Percentiles rank a stretch among this genome's conserved stretches.
These are phyloP conservation scores for Kalmusia sp. DNA, from an alignment of 2,329 filamentous ascomycete species.

Conservation along the genomic window DNA sequence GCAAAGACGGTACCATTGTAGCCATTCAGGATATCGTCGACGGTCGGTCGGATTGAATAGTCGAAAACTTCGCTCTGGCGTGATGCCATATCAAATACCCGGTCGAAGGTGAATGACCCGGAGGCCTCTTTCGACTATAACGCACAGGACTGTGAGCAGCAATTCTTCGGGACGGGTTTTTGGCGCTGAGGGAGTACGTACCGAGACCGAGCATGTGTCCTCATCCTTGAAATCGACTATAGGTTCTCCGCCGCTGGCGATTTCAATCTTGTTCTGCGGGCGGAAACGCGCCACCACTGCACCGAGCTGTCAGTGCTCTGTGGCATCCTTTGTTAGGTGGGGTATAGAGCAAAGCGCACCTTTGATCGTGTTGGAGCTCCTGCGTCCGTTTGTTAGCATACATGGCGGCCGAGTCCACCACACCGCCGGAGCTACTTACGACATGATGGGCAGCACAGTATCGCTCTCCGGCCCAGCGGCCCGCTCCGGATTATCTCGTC, in stretches of 20 bases:
- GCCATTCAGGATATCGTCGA: conserved; percentile 97
- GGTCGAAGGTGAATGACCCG: conserved; percentile 90
- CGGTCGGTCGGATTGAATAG: conserved; percentile 93
- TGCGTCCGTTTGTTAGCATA: conserved; percentile 52
- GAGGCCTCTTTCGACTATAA: conserved; percentile 79
- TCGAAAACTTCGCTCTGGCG: conserved; percentile 95
- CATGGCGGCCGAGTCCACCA: conserved; percentile 11
- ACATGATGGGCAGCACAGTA: conserved; percentile 42
- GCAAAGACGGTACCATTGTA: conserved; percentile 99
- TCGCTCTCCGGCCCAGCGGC: conserved; percentile 45
- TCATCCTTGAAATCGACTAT: conserved; percentile 89
- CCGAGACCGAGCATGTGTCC: conserved; percentile 86
- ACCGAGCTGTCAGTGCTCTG: conserved; percentile 33
- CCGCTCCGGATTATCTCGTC: conserved; percentile 22
- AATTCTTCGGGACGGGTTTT: neutral
- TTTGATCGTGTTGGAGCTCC: conserved; percentile 56
- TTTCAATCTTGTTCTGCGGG: conserved; percentile 94
- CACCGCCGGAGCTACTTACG: conserved; percentile 37
- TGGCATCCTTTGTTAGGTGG: neutral
- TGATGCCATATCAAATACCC: conserved; percentile 94
- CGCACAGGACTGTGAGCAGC: conserved; percentile 22
- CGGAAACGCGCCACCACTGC: conserved; percentile 95
- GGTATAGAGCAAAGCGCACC: conserved; percentile 37
- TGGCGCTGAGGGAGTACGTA: conserved; percentile 55
- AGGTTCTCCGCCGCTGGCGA: conserved; percentile 86